These are phyloP conservation scores for Anastatica hierochuntica DNA, from an alignment of 345 rosid genomes.

Conservation along the genomic window DNA sequence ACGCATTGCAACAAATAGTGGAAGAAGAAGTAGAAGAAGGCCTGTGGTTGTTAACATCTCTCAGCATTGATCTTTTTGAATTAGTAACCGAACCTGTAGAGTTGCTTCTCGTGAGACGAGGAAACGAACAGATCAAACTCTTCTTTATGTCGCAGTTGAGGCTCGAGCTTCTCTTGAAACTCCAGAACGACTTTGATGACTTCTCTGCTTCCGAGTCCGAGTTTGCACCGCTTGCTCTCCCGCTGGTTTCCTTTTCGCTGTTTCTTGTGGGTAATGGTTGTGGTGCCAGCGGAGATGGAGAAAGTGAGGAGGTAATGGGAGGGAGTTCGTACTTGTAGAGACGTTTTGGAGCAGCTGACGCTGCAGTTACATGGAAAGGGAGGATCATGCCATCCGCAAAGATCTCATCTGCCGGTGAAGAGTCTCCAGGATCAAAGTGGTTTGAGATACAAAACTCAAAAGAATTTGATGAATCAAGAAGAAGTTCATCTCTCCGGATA, in stretches of 20 bases:
- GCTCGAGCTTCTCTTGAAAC: constrained; percentile 68
- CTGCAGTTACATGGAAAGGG: constrained; percentile 26
- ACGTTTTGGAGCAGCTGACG: constrained; percentile 17
- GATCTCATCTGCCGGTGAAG: constrained; percentile 68
- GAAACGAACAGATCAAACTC: constrained; percentile 44
- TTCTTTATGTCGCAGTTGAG: constrained; percentile 49
- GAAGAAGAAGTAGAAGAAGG: constrained; percentile 17
- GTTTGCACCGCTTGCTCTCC: not conserved
- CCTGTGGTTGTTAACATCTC: constrained; percentile 32
- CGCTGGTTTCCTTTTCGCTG: constrained; percentile 9
- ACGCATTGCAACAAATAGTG: constrained; percentile 17
- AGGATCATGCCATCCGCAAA: constrained; percentile 72
- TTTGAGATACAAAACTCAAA: constrained; percentile 57
- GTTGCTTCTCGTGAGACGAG: constrained; percentile 54
- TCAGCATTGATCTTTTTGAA: constrained; percentile 27
- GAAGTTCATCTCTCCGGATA: constrained; percentile 33
- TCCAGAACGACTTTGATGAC: constrained; percentile 61
- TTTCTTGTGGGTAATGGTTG: constrained; percentile 12
- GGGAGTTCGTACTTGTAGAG: constrained; percentile 24
- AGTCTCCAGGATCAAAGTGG: constrained; percentile 28
- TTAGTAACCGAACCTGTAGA: constrained; percentile 51
- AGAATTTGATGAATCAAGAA: constrained; percentile 37
- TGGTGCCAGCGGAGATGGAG: constrained; percentile 37
- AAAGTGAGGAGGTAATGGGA: constrained; percentile 25
- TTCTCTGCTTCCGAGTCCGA: constrained; percentile 27